Evolutionary conservation across 1,284 basidiomycete species (phyloP).

Genomic region (Stereum hirsutum): DNA sequence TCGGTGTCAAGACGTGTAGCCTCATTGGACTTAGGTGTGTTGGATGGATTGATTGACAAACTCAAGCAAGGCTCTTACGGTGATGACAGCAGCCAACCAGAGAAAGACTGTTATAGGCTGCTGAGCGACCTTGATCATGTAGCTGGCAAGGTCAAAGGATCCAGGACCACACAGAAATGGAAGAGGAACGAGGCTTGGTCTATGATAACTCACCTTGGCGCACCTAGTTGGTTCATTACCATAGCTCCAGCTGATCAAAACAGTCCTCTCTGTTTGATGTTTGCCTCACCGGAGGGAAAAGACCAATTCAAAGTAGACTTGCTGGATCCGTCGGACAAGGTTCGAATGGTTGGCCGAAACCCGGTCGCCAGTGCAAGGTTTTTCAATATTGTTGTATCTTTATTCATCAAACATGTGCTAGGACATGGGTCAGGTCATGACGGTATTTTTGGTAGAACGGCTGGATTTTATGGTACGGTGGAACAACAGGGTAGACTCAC

Average conservation of each 20-base stretch:
- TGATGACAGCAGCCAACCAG: too few relatives aligned
- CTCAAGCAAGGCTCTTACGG: too few relatives aligned
- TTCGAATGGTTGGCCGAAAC: conserved; percentile 1
- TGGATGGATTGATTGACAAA: conserved; percentile 15
- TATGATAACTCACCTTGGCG: conserved; percentile 20
- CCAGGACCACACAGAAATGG: too few relatives aligned
- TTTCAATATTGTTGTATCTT: background rate
- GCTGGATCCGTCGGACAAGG: too few relatives aligned
- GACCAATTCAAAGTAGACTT: conserved; percentile 5
- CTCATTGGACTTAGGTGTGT: conserved; percentile 14
- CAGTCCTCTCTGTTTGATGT: conserved; percentile 23
- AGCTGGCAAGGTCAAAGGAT: conserved; percentile 15
- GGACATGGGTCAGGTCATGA: background rate
- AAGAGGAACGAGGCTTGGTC: conserved; percentile 31
- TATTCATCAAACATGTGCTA: conserved; percentile 1
- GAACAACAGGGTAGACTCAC: background rate
- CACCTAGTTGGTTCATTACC: conserved; percentile 27
- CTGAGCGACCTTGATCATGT: too few relatives aligned
- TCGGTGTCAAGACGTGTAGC: conserved; percentile 18
- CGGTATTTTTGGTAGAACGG: background rate
- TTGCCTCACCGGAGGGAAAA: conserved; percentile 14
- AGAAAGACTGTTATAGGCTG: too few relatives aligned
- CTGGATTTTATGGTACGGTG: conserved; percentile 2
- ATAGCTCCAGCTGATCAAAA: conserved; percentile 22
- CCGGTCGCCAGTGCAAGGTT: background rate